Base-by-base conservation (phyloP, 2,329 filamentous ascomycete genomes). In the Colletotrichum aenigma region DNA sequence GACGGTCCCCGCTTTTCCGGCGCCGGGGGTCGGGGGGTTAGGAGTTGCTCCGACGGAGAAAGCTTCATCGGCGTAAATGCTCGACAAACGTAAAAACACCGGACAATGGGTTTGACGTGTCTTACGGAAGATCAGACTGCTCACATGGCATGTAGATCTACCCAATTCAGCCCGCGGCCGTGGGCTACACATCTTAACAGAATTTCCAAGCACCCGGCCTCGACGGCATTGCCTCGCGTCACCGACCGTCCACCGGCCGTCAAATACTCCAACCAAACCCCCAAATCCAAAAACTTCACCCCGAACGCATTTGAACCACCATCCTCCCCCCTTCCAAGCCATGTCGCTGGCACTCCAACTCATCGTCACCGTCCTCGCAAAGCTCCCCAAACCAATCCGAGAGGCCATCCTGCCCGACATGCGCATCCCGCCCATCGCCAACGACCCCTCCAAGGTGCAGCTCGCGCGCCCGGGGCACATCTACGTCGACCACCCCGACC, bases 401-500 rank as follows among this genome's bases (percentile, higher is more conserved):
- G 55, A 58, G 9, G 24, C 55, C 55, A 58, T 58, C 55, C 55
- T 58, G 55, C 55, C 55, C 24, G 55, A 58, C 55, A 58, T 58
- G 55, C 55, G 55, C 8, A 58, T 58, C 55, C 55, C 21, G 13
- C 26, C 55, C 26, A 74, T 78, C 21, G 15, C 21, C 18, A 79
- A 79, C 66, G 71, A 78, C 64, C 72, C 78, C 12, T 75, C 77
- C 55, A 83, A 78, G 65, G 66, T 80, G 13, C 77, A 78, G 38
- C 73, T 79, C 8, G 56, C 38, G 30, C 77, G 77, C 4, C 55
- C 77, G 9, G 24, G 70, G 6, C 73, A 80, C 55, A 70, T 80
- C 8, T 75, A 74, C 64, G 68, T 77, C 58, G 78, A 81, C 36
- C 81, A 84, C 70, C 80, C 78, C 2, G 77, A 82, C 68, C 66